phyloP scores from a whole-genome alignment of 2,329 filamentous ascomycete species.

The Hypoxylon sp. region DNA sequence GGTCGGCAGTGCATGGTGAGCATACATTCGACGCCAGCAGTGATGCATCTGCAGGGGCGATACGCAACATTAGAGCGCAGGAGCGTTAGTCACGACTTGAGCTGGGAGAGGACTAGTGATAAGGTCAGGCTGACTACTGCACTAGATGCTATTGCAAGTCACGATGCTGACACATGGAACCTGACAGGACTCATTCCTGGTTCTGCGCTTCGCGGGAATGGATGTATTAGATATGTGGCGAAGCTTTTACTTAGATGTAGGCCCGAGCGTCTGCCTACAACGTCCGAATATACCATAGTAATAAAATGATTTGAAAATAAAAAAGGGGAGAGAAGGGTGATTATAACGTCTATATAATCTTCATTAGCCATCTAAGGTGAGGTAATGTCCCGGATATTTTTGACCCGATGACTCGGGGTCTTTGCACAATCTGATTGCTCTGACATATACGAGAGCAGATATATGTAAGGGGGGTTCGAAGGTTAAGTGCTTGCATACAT shows the following conservation, averaged over 20 bases:
- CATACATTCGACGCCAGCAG: background rate
- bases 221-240: constrained; percentile 12
- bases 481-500: constrained; percentile 14
- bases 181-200: constrained; percentile 10
- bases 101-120: constrained; percentile 5
- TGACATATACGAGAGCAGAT: background rate
- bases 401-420: background rate
- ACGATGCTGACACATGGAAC: constrained; percentile 25
- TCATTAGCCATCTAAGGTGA: background rate
- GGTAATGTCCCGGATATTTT: constrained; percentile 1
- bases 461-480: background rate
- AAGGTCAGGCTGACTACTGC: constrained; percentile 23
- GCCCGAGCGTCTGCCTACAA: constrained; percentile 1
- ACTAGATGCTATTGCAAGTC: constrained; percentile 14
- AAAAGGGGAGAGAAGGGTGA: background rate
- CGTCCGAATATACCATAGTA: constrained; percentile 9
- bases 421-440: background rate
- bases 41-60: background rate
- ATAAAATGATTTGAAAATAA: background rate
- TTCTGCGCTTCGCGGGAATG: background rate
- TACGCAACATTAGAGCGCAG: background rate
- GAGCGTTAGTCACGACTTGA: constrained; percentile 3
- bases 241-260: constrained; percentile 12
- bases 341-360: background rate
- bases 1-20: background rate